Evolutionary conservation across 768 basidiomycete species (phyloP).

Genomic region (Pholiota conissans): DNA sequence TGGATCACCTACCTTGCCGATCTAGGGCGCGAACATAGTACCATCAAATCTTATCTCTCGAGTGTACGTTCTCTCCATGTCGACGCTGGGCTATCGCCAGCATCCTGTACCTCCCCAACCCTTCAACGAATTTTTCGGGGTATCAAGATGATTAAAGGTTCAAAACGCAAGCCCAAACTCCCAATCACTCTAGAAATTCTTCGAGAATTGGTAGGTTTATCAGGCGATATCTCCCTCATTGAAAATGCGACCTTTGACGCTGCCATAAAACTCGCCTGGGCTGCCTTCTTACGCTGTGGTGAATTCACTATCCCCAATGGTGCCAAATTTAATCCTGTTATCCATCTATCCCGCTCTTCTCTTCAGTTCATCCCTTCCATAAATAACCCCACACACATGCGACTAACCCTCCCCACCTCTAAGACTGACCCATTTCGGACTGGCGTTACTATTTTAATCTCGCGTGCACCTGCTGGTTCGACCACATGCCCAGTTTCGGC

Average conservation of each 20-base stretch:
- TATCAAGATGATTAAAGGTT: constrained; percentile 30
- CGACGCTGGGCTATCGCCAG: constrained; percentile 27
- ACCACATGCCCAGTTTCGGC: constrained; percentile 8
- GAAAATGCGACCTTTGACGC: constrained; percentile 15
- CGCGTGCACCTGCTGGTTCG: not conserved
- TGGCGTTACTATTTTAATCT: constrained; percentile 11
- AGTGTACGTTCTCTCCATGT: constrained; percentile 29
- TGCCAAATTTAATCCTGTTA: not conserved
- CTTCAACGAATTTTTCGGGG: constrained; percentile 29
- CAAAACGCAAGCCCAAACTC: not conserved
- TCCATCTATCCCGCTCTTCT: not conserved
- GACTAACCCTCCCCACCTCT: constrained; percentile 29
- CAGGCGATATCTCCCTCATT: not conserved
- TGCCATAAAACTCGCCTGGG: constrained; percentile 19
- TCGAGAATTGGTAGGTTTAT: constrained; percentile 5
- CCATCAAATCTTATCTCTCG: constrained; percentile 23
- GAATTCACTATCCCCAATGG: not conserved
- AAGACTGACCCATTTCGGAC: constrained; percentile 37
- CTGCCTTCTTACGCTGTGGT: constrained; percentile 17
- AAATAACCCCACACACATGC: constrained; percentile 20
- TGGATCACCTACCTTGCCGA: constrained; percentile 20
- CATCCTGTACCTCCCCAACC: constrained; percentile 15
- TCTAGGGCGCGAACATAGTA: constrained; percentile 13
- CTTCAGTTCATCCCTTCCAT: constrained; percentile 25
- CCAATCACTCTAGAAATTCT: constrained; percentile 26